phyloP scores from a whole-genome alignment of 2,329 filamentous ascomycete species.

The Colletotrichum lentis region DNA sequence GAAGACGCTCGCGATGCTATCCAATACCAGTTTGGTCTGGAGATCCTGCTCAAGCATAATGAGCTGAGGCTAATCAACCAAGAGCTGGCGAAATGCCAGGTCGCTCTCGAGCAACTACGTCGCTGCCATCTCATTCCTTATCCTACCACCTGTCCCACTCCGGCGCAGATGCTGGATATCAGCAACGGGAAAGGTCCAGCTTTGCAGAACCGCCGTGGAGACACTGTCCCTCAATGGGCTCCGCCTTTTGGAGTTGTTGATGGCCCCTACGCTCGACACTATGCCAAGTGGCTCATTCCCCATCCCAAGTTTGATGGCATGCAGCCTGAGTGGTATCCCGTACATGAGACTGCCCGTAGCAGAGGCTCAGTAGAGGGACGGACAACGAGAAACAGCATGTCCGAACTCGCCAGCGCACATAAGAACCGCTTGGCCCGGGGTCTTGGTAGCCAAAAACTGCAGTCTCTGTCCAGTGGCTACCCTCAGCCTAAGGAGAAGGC shows the following conservation, averaged over 20 bases:
- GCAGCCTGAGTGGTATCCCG: conserved; percentile 56
- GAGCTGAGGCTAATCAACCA: conserved; percentile 94
- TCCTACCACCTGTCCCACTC: conserved; percentile 73
- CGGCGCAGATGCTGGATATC: conserved; percentile 73
- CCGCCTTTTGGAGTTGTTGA: conserved; percentile 90
- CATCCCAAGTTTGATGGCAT: conserved; percentile 85
- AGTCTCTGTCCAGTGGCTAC: conserved; percentile 75
- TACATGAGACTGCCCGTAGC: conserved; percentile 52
- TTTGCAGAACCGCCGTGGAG: conserved; percentile 67
- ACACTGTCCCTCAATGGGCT: conserved; percentile 76
- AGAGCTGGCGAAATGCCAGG: conserved; percentile 93
- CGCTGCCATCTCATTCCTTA: conserved; percentile 93
- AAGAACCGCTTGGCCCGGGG: conserved; percentile 62
- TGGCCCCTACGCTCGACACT: conserved; percentile 93
- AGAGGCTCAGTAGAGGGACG: conserved; percentile 71
- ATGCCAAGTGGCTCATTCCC: conserved; percentile 92
- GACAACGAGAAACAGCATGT: conserved; percentile 78
- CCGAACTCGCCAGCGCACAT: conserved; percentile 59
- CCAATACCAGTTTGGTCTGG: conserved; percentile 86
- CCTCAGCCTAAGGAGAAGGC: conserved; percentile 80
- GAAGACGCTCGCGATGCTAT: conserved; percentile 74
- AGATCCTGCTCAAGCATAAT: conserved; percentile 92
- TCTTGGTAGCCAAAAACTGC: conserved; percentile 67
- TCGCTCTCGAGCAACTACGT: conserved; percentile 90
- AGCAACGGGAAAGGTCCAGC: conserved; percentile 78